A percentile compares a stretch with the other conserved stretches of the same genome.
Conservation (phyloP, 768 basidiomycete species). For the Boletus pseudopeckii region DNA sequence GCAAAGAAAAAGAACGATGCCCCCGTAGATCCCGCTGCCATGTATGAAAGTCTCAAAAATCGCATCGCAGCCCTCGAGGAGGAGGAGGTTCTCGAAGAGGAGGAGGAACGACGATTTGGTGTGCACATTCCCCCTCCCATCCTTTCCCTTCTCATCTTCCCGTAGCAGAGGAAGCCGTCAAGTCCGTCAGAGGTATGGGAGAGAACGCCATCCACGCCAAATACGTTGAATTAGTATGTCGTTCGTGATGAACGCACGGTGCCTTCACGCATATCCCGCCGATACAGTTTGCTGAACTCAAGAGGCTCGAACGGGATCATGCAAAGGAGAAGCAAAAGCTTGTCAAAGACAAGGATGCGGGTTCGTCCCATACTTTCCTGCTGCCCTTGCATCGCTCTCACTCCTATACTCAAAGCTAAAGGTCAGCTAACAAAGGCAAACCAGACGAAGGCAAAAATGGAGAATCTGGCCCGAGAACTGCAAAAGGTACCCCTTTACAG, state of each 20-base stretch:
- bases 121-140: constrained; percentile 25
- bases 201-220: constrained; percentile 82
- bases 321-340: constrained; percentile 92
- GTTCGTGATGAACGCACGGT: constrained; percentile 14
- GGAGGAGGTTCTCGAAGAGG: constrained; percentile 82
- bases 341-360: constrained; percentile 86
- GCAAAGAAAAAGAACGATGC: constrained; percentile 66
- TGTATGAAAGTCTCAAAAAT: constrained; percentile 87
- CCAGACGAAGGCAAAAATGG: constrained; percentile 86
- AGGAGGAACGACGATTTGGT: constrained; percentile 81
- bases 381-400: constrained; percentile 13
- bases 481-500: constrained; percentile 60
- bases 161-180: constrained; percentile 83
- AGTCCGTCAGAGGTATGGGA: constrained; percentile 76
- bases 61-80: constrained; percentile 88
- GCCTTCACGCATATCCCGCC: constrained; percentile 23
- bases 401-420: constrained; percentile 52
- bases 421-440: constrained; percentile 83
- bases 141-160: constrained; percentile 11
- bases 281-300: constrained; percentile 80
- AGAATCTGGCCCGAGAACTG: constrained; percentile 82
- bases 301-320: constrained; percentile 82
- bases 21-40: constrained; percentile 75
- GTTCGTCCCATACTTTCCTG: constrained; percentile 36
- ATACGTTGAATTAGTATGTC: constrained; percentile 81